A percentile compares a stretch with the other conserved stretches of the same genome.
These are phyloP conservation scores for Stephanocyclus meneghinianus DNA, from an alignment of 352 stramenopile species.

Conservation along the genomic window DNA sequence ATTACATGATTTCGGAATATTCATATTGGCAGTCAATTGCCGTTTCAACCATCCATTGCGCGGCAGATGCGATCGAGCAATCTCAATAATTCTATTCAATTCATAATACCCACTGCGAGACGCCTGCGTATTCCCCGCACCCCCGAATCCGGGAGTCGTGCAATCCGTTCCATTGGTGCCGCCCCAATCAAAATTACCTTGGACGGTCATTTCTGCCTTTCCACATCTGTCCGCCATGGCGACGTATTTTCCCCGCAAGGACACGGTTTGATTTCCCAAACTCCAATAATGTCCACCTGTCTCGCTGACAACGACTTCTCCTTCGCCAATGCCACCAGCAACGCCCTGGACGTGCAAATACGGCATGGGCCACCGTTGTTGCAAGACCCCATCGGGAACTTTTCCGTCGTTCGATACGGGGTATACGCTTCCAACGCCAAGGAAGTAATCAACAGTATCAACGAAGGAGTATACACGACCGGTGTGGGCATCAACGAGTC, in stretches of 20 bases:
- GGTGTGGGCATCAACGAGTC: constrained; percentile 14
- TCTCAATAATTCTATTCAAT: constrained; percentile 16
- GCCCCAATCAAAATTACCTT: constrained; percentile 2
- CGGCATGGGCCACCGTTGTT: constrained; percentile 10
- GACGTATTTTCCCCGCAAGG: constrained; percentile 7
- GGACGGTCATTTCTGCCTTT: neutral
- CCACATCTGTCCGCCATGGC: constrained; percentile 2
- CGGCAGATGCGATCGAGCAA: constrained; percentile 13
- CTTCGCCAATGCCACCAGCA: neutral
- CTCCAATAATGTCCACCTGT: constrained; percentile 11
- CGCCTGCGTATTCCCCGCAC: constrained; percentile 16
- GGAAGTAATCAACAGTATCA: constrained; percentile 16
- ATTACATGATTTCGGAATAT: constrained; percentile 10
- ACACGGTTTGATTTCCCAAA: neutral
- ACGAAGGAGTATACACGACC: neutral
- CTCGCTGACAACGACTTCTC: neutral
- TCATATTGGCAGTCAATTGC: constrained; percentile 15
- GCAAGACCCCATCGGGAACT: constrained; percentile 6
- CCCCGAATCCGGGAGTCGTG: constrained; percentile 16
- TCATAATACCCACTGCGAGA: constrained; percentile 13
- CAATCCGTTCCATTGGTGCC: neutral
- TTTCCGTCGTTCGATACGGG: constrained; percentile 13
- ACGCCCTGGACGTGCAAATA: constrained; percentile 1
- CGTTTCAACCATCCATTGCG: constrained; percentile 16
- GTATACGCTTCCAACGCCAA: constrained; percentile 8